These are phyloP conservation scores for Kurtzmaniella quercitrusa DNA, from an alignment of 1,139 yeast species.

Conservation along the genomic window DNA sequence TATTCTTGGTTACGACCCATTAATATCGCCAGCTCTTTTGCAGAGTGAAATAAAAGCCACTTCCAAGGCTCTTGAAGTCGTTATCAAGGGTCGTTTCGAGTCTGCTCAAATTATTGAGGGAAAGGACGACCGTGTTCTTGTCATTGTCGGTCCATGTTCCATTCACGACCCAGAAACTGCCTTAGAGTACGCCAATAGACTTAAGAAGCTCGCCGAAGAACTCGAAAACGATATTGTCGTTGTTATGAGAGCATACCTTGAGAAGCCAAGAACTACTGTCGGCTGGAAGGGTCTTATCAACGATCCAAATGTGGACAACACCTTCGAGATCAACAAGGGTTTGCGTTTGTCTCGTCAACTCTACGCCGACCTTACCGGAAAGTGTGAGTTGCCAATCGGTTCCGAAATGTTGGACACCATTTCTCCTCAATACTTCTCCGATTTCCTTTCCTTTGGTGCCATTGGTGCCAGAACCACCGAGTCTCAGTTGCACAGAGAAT, in stretches of 20 bases:
- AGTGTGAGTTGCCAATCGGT: constrained; percentile 73
- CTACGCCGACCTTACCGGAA: constrained; percentile 75
- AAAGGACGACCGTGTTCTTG: constrained; percentile 71
- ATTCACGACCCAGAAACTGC: constrained; percentile 95
- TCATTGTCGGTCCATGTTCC: constrained; percentile 95
- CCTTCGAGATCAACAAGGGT: constrained; percentile 94
- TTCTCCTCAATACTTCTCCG: constrained; percentile 89
- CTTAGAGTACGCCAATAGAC: constrained; percentile 72
- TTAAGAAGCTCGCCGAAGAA: constrained; percentile 57
- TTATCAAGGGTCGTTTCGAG: constrained; percentile 71
- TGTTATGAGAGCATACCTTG: constrained; percentile 96
- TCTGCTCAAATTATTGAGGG: constrained; percentile 71
- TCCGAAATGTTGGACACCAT: constrained; percentile 98
- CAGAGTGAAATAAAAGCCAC: constrained; percentile 85
- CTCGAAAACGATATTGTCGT: constrained; percentile 73
- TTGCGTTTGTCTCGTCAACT: constrained; percentile 82
- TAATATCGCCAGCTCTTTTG: constrained; percentile 89
- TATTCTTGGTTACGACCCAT: constrained; percentile 90
- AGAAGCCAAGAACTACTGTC: constrained; percentile 97
- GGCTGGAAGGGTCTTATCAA: constrained; percentile 99
- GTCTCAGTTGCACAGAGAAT: constrained; percentile 92
- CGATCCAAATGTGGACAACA: constrained; percentile 93
- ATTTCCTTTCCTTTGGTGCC: constrained; percentile 89
- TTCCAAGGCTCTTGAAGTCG: constrained; percentile 54
- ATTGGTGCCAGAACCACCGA: constrained; percentile 98